phyloP scores from a whole-genome alignment of 1,139 yeast genomes.

The Scheffersomyces lignicola region DNA sequence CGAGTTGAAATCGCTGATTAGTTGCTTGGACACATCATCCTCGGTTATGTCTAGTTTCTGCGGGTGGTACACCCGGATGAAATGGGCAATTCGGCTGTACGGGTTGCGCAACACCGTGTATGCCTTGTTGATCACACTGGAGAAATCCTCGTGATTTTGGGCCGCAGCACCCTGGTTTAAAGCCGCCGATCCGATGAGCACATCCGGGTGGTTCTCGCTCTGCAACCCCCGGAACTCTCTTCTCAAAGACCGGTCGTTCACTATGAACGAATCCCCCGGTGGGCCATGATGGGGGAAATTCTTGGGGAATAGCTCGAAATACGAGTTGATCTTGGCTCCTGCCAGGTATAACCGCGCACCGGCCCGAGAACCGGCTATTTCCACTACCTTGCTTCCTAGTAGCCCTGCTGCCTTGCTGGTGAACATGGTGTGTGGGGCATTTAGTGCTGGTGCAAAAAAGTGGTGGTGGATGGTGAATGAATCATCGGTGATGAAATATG shows the following conservation, averaged over 20 bases:
- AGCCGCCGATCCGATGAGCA: slow-evolving; percentile 32
- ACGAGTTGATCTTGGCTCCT: slow-evolving; percentile 21
- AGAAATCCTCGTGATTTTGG: slow-evolving; percentile 24
- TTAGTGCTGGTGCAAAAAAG: too few species aligned
- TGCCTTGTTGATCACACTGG: slow-evolving; percentile 70
- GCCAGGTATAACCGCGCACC: slow-evolving; percentile 8
- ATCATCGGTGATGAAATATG: too few species aligned
- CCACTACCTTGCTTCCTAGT: too few species aligned
- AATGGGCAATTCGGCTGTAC: slow-evolving; percentile 52
- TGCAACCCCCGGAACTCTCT: slow-evolving; percentile 76
- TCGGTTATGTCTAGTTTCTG: slow-evolving; percentile 39
- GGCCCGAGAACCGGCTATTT: too few species aligned
- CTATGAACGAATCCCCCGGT: slow-evolving; percentile 57
- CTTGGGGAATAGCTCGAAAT: slow-evolving; percentile 69
- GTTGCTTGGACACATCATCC: slow-evolving; percentile 38
- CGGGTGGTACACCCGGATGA: slow-evolving; percentile 38
- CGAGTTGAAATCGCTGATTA: slow-evolving; percentile 35
- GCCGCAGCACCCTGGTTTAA: slow-evolving; percentile 15
- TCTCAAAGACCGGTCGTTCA: slow-evolving; percentile 58
- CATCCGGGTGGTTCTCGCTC: slow-evolving; percentile 80
- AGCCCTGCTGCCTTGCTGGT: too few species aligned
- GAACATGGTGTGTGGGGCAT: too few species aligned
- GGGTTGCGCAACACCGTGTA: slow-evolving; percentile 73
- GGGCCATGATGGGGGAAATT: slow-evolving; percentile 73
- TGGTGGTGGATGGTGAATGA: too few species aligned